These are phyloP conservation scores for Tremella yokohamensis DNA, from an alignment of 768 basidiomycete genomes.

Conservation along the genomic window DNA sequence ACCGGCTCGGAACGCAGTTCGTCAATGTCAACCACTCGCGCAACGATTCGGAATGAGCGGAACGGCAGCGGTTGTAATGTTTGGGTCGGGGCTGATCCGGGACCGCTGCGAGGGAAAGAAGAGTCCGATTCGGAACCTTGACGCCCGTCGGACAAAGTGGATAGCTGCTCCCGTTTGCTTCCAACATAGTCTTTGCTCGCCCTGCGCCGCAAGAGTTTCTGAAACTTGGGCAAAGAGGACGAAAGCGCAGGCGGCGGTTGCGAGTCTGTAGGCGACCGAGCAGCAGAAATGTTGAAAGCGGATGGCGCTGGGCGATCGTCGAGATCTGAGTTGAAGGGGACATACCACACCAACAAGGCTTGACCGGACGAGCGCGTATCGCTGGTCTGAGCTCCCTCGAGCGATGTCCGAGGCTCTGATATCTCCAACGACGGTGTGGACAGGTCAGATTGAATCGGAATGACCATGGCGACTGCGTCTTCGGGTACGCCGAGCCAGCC, in stretches of 20 bases:
- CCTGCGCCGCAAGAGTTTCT: slow-evolving; percentile 40
- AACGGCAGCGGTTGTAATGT: slow-evolving; percentile 51
- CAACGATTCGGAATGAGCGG: slow-evolving; percentile 67
- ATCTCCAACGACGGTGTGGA: slow-evolving; percentile 6
- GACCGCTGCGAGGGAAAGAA: background rate
- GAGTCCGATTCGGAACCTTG: background rate
- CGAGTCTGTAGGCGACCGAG: slow-evolving; percentile 20
- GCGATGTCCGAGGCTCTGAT: background rate
- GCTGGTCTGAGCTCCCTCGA: background rate
- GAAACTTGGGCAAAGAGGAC: slow-evolving; percentile 38
- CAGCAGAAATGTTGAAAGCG: slow-evolving; percentile 9
- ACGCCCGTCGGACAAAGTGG: background rate
- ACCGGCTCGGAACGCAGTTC: slow-evolving; percentile 58
- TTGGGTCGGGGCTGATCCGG: background rate
- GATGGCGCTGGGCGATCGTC: slow-evolving; percentile 25
- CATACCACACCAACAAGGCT: slow-evolving; percentile 74
- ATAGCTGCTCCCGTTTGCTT: slow-evolving; percentile 16
- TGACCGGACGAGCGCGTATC: slow-evolving; percentile 4
- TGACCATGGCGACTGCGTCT: slow-evolving; percentile 49
- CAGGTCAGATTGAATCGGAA: slow-evolving; percentile 31
- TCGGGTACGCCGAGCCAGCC: slow-evolving; percentile 47
- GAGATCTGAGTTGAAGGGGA: slow-evolving; percentile 55
- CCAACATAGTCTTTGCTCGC: slow-evolving; percentile 33
- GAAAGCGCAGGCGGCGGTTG: background rate
- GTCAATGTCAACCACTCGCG: slow-evolving; percentile 67